Percentiles rank a stretch among this genome's conserved stretches.
Conservation (phyloP, 495 filamentous ascomycete species). For the Filosporella fistucella region DNA sequence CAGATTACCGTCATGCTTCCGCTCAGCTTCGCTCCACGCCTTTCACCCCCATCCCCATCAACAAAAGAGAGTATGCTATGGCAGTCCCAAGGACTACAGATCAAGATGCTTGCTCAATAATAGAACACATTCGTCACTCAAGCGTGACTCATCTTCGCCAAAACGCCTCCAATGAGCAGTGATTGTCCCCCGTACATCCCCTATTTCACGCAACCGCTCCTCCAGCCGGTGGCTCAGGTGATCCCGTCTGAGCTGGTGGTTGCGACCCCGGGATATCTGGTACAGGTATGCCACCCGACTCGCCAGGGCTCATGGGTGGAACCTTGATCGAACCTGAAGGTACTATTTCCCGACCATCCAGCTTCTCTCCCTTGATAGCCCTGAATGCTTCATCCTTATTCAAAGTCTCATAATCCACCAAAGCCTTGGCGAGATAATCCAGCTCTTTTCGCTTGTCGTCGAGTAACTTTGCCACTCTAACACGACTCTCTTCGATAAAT, state of each 20-base stretch:
- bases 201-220: slow-evolving; percentile 11
- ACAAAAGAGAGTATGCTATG: slow-evolving; percentile 2
- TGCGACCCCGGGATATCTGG: not conserved
- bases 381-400: slow-evolving; percentile 84
- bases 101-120: not conserved
- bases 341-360: slow-evolving; percentile 48
- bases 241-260: not conserved
- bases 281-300: slow-evolving; percentile 13
- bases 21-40: not conserved
- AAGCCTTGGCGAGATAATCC: slow-evolving; percentile 77
- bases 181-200: not conserved
- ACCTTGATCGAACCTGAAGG: slow-evolving; percentile 43
- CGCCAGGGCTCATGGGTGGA: slow-evolving; percentile 11
- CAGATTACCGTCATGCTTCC: not conserved
- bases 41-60: not conserved
- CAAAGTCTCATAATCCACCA: slow-evolving; percentile 92
- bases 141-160: not conserved
- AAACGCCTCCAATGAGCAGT: slow-evolving; percentile 11
- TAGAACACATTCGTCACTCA: not conserved
- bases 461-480: slow-evolving; percentile 69
- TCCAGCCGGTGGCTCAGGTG: slow-evolving; percentile 13
- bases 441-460: slow-evolving; percentile 71
- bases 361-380: slow-evolving; percentile 78
- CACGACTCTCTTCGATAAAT: slow-evolving; percentile 75
- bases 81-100: not conserved